Percentiles rank a stretch among this genome's conserved stretches.
phyloP scores from a whole-genome alignment of 345 rosid species.

The Eucalyptus erythrocorys region DNA sequence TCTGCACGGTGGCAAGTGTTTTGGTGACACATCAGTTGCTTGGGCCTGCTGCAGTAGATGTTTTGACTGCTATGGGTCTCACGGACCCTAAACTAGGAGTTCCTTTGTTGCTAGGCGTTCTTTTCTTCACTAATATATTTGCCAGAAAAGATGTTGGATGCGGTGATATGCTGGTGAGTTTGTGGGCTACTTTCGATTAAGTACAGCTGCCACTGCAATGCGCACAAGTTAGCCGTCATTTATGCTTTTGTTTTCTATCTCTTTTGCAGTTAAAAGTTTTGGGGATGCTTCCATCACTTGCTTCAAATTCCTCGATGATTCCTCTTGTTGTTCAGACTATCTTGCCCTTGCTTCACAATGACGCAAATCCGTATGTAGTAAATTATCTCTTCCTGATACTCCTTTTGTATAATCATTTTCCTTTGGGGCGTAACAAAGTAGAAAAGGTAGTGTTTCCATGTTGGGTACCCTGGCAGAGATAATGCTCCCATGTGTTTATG shows the following conservation, averaged over 20 bases:
- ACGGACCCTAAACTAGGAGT: conserved; percentile 68
- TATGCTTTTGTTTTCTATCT: background rate
- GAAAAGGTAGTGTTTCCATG: background rate
- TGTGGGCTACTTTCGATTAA: background rate
- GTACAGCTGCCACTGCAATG: background rate
- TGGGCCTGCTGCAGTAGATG: conserved; percentile 45
- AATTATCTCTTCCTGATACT: background rate
- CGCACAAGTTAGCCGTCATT: background rate
- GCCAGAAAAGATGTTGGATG: conserved; percentile 27
- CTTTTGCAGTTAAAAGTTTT: conserved; percentile 63
- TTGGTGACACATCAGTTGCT: conserved; percentile 60
- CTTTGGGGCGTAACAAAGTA: background rate
- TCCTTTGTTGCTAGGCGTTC: conserved; percentile 54
- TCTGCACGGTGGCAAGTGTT: conserved; percentile 56
- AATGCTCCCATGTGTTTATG: background rate
- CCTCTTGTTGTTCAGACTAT: conserved; percentile 79
- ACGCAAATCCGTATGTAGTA: conserved; percentile 50
- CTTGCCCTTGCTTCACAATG: conserved; percentile 70
- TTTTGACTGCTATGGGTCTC: conserved; percentile 44
- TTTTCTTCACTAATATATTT: conserved; percentile 70
- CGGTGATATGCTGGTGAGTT: conserved; percentile 52
- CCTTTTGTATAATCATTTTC: background rate
- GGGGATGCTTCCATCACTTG: conserved; percentile 77
- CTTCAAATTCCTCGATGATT: conserved; percentile 73
- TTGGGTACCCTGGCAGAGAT: background rate